Conservation (phyloP, 495 filamentous ascomycete species). For the Penicillium angulare region DNA sequence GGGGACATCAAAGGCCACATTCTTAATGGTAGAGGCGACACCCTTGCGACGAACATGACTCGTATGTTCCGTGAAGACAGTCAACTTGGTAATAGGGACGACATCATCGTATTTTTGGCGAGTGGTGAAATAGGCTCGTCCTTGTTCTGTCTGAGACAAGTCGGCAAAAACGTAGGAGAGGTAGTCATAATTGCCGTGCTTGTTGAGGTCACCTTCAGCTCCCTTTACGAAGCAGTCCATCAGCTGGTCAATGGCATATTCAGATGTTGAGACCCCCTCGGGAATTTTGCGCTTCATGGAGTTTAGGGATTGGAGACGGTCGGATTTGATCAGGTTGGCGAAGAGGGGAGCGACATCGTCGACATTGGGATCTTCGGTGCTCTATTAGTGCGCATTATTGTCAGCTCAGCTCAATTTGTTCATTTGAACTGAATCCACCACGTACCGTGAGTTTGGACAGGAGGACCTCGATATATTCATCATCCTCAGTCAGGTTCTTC, state of each 20-base stretch:
- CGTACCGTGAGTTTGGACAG: slow-evolving; percentile 73
- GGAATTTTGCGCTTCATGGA: slow-evolving; percentile 60
- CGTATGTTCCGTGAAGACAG: slow-evolving; percentile 87
- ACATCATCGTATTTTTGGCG: slow-evolving; percentile 72
- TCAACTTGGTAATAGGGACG: slow-evolving; percentile 83
- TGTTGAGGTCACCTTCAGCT: slow-evolving; percentile 75
- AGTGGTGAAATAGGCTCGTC: slow-evolving; percentile 72
- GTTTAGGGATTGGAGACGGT: slow-evolving; percentile 65
- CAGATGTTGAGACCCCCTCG: slow-evolving; percentile 61
- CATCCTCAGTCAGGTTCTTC: slow-evolving; percentile 69
- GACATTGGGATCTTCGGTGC: slow-evolving; percentile 66
- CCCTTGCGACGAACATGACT: slow-evolving; percentile 78
- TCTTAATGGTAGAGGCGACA: slow-evolving; percentile 91
- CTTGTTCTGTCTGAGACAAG: slow-evolving; percentile 71
- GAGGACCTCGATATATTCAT: slow-evolving; percentile 74
- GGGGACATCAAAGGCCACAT: slow-evolving; percentile 69
- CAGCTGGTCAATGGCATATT: slow-evolving; percentile 79
- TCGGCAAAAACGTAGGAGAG: slow-evolving; percentile 93
- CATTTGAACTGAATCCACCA: slow-evolving; percentile 18
- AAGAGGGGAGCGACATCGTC: slow-evolving; percentile 88
- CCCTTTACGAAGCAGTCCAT: slow-evolving; percentile 96
- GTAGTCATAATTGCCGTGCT: slow-evolving; percentile 86
- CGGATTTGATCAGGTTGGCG: slow-evolving; percentile 83
- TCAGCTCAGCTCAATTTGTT: background rate
- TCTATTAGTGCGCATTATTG: slow-evolving; percentile 33